Evolutionary conservation across 305 asterid genomes (phyloP).

Genomic region (Fraxinus ornus): DNA sequence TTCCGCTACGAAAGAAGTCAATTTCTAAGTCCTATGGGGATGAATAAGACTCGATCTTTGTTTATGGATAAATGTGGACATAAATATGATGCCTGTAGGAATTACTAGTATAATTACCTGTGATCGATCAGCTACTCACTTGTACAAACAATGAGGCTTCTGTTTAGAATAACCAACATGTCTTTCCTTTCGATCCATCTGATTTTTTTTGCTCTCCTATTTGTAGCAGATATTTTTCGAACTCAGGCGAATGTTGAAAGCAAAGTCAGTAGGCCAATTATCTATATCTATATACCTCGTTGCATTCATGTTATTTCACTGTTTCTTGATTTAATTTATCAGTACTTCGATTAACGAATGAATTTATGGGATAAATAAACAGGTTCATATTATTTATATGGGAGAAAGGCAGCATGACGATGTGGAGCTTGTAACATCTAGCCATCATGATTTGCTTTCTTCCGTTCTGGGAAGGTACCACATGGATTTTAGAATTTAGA

Average conservation of each 20-base stretch:
- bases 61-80: neutral
- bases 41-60: neutral
- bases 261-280: constrained; percentile 18
- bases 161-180: neutral
- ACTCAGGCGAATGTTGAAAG: neutral
- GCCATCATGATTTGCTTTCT: constrained; percentile 41
- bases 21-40: neutral
- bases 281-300: neutral
- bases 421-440: constrained; percentile 20
- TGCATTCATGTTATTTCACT: neutral
- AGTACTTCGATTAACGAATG: neutral
- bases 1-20: too few relatives aligned
- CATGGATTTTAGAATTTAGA: neutral
- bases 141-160: neutral
- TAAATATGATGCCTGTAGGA: neutral
- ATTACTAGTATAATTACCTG: neutral
- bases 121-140: neutral
- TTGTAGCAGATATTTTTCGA: neutral
- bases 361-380: neutral
- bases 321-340: neutral
- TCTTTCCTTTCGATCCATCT: neutral
- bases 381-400: constrained; percentile 37
- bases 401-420: constrained; percentile 38
- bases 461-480: constrained; percentile 40
- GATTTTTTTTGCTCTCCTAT: neutral